Evolutionary conservation across 495 filamentous ascomycete genomes (phyloP).

Genomic region (Parachaetomium inaequale): DNA sequence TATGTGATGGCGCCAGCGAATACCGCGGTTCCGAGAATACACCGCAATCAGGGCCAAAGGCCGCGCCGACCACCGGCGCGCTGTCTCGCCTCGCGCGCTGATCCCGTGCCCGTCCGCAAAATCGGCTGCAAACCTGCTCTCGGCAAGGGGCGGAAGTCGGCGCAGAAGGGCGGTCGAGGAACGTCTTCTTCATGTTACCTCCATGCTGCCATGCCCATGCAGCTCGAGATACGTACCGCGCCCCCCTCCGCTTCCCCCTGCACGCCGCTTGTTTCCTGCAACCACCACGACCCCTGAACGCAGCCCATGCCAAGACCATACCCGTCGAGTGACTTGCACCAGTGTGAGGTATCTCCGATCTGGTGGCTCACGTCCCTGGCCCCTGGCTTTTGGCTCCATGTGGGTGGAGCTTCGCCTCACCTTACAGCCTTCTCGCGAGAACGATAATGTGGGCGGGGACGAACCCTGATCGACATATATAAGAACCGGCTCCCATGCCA

Average conservation of each 20-base stretch:
- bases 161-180: constrained; percentile 20
- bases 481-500: constrained; percentile 1
- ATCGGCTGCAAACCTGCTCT: constrained; percentile 3
- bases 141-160: constrained; percentile 14
- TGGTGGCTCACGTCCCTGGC: neutral
- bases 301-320: constrained; percentile 8
- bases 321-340: constrained; percentile 2
- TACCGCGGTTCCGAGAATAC: constrained; percentile 18
- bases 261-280: neutral
- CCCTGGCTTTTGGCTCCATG: constrained; percentile 6
- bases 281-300: neutral
- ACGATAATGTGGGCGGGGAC: neutral
- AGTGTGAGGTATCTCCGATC: neutral
- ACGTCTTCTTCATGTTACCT: constrained; percentile 8
- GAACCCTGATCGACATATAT: constrained; percentile 15
- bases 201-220: constrained; percentile 7
- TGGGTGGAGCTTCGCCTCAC: constrained; percentile 18
- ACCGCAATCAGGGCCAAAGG: constrained; percentile 4
- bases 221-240: constrained; percentile 1
- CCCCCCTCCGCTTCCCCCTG: neutral
- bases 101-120: neutral
- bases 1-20: neutral
- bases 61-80: constrained; percentile 10
- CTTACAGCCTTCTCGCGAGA: constrained; percentile 9
- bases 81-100: neutral